A percentile compares a stretch with the other conserved stretches of the same genome.
Evolutionary conservation across 345 rosid genomes (phyloP).

Genomic region (Salix suchowensis): DNA sequence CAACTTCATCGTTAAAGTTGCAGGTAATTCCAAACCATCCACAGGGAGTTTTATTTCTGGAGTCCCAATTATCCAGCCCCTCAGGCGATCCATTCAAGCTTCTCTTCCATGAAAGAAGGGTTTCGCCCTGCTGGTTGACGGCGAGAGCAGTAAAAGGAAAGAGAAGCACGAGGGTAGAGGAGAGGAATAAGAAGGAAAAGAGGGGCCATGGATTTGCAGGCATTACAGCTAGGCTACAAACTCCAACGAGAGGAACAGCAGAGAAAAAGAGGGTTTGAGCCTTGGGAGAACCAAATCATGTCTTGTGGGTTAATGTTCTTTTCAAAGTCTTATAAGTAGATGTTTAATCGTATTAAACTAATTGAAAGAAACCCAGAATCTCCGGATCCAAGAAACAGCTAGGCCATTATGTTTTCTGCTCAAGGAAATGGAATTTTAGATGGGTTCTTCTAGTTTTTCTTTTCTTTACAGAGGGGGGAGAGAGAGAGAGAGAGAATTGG

Average conservation of each 20-base stretch:
- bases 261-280: slow-evolving; percentile 26
- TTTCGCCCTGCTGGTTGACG: slow-evolving; percentile 49
- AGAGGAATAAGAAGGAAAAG: slow-evolving; percentile 22
- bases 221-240: slow-evolving; percentile 52
- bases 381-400: slow-evolving; percentile 85
- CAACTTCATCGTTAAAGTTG: slow-evolving; percentile 32
- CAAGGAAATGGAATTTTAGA: slow-evolving; percentile 43
- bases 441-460: slow-evolving; percentile 25
- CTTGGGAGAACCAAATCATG: slow-evolving; percentile 51
- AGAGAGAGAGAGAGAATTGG: background rate
- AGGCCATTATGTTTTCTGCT: slow-evolving; percentile 55
- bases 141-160: slow-evolving; percentile 27
- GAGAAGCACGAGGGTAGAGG: slow-evolving; percentile 1
- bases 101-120: slow-evolving; percentile 56
- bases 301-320: slow-evolving; percentile 31
- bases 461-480: slow-evolving; percentile 5
- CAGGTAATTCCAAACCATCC: slow-evolving; percentile 52
- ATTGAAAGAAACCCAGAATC: slow-evolving; percentile 51
- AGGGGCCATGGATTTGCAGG: slow-evolving; percentile 57
- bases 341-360: slow-evolving; percentile 13
- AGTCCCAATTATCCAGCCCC: slow-evolving; percentile 38
- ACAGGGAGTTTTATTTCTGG: slow-evolving; percentile 40
- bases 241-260: slow-evolving; percentile 34
- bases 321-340: background rate
- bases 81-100: slow-evolving; percentile 37